A percentile compares a stretch with the other conserved stretches of the same genome.
Evolutionary conservation across 2,329 filamentous ascomycete species (phyloP).

Genomic region (Penicillium italicum): DNA sequence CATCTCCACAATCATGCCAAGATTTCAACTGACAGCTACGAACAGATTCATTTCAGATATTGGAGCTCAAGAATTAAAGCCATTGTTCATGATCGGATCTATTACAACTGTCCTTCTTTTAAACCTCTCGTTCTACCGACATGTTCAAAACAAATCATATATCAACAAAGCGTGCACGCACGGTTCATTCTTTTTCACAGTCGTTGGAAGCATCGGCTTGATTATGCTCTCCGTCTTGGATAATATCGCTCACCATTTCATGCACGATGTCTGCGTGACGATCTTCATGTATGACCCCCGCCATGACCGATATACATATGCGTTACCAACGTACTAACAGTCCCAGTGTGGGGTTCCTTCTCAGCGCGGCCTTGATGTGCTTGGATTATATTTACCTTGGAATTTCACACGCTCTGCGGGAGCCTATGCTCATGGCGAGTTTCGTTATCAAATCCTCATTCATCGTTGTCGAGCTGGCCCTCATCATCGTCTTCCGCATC

Average conservation of each 20-base stretch:
- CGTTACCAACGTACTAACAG: constrained; percentile 3
- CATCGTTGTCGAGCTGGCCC: constrained; percentile 16
- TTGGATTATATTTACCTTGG: constrained; percentile 19
- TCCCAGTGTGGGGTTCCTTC: constrained; percentile 12
- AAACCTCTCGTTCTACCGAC: constrained; percentile 19
- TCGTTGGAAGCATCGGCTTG: constrained; percentile 16
- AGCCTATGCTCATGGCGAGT: constrained; percentile 18
- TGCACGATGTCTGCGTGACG: constrained; percentile 18
- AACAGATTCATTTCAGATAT: constrained; percentile 20
- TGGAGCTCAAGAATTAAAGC: constrained; percentile 16
- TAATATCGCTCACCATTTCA: constrained; percentile 15
- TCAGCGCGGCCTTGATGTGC: constrained; percentile 17
- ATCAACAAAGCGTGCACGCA: constrained; percentile 15
- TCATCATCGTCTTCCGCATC: constrained; percentile 18
- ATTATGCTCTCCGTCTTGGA: constrained; percentile 17
- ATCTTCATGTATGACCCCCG: constrained; percentile 15
- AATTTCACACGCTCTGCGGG: constrained; percentile 8
- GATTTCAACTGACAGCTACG: neutral
- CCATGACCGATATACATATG: neutral
- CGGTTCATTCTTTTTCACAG: constrained; percentile 15
- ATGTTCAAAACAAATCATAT: constrained; percentile 15
- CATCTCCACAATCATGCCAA: neutral
- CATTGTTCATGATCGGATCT: constrained; percentile 16
- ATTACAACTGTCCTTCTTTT: constrained; percentile 17
- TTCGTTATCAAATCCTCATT: constrained; percentile 18